Base-by-base conservation (phyloP, 2,329 filamentous ascomycete species). In the Monilinia aucupariae region DNA sequence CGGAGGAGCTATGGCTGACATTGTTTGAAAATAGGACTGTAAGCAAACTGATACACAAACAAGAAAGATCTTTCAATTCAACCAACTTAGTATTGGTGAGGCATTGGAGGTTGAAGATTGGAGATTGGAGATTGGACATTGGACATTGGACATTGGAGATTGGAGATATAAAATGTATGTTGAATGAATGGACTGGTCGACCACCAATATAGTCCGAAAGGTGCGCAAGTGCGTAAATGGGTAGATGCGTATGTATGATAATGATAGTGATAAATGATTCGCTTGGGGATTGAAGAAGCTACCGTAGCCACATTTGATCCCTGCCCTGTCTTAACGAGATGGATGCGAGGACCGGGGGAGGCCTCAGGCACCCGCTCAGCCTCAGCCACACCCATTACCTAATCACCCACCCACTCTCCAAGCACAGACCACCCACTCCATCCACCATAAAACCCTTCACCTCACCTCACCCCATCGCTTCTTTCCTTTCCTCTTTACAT, bases 1-100 rank as follows among this genome's bases (percentile, higher is more conserved):
- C 68, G 70, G 48, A 64, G 70, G 68, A 41, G 65, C 69, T 50
- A 71, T 69, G 60, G 72, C 65, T 47, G 74, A 72, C 74, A 75
- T 75, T 50, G 66, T 72, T 25, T 62, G 34, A 49, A 32, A 43
- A 48, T 27, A n/a, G n/a, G n/a, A n/a, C n/a, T n/a, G 41, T 30
- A 62, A 39, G 27, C 41, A 32, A 25, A 39, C 45, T 17, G 32
- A 25, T 49, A 59, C 10, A 48, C 27, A 27, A 56, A 49, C 15
- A 41, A 56, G 27, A 47, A 22, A 56, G n/a, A n/a, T 30, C 27
- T 30, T 6, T 30, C 27, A 30, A 30, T 30, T 30, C 27, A 30
- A 30, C 6, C 27, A 30, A 30, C n/a, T n/a, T n/a, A n/a, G n/a
- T n/a, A n/a, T n/a, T n/a, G n/a, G n/a, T n/a, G n/a, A n/a, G n/a